phyloP scores from a whole-genome alignment of 768 basidiomycete genomes.

The Agaricus blazei region DNA sequence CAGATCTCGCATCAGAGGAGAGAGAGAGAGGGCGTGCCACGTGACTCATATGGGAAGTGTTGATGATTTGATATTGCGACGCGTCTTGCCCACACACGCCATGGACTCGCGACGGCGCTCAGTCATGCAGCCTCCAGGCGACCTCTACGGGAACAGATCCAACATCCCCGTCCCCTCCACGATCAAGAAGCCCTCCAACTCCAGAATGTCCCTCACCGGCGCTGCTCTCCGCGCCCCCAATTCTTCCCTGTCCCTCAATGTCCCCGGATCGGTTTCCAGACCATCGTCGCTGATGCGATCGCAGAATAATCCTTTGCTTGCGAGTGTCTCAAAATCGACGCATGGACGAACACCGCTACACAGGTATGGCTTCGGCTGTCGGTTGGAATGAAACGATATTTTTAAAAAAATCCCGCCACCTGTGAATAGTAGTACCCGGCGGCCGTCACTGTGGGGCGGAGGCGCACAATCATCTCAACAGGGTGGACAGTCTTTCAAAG shows the following conservation, averaged over 20 bases:
- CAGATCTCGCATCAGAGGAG: conserved; percentile 38
- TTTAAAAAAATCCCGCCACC: neutral
- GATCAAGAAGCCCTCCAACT: conserved; percentile 58
- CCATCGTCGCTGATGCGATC: conserved; percentile 70
- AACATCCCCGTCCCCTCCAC: conserved; percentile 73
- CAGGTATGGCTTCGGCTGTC: conserved; percentile 37
- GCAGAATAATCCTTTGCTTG: conserved; percentile 67
- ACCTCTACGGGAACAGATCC: conserved; percentile 52
- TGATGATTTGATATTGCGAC: neutral
- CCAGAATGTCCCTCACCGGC: conserved; percentile 70
- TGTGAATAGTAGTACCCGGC: conserved; percentile 54
- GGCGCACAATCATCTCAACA: conserved; percentile 43
- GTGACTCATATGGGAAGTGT: neutral
- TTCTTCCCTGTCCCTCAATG: conserved; percentile 25
- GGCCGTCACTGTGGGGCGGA: conserved; percentile 71
- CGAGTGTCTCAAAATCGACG: conserved; percentile 62
- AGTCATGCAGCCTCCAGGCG: conserved; percentile 49
- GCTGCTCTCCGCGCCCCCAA: conserved; percentile 61
- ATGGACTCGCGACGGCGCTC: conserved; percentile 53
- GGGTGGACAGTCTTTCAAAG: conserved; percentile 57
- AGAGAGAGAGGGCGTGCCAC: neutral
- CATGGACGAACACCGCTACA: conserved; percentile 73
- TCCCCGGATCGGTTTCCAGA: conserved; percentile 44
- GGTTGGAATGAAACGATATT: neutral
- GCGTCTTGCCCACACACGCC: conserved; percentile 15